Evolutionary conservation across 306 rosid species (phyloP).

Genomic region (Styphnolobium japonicum): DNA sequence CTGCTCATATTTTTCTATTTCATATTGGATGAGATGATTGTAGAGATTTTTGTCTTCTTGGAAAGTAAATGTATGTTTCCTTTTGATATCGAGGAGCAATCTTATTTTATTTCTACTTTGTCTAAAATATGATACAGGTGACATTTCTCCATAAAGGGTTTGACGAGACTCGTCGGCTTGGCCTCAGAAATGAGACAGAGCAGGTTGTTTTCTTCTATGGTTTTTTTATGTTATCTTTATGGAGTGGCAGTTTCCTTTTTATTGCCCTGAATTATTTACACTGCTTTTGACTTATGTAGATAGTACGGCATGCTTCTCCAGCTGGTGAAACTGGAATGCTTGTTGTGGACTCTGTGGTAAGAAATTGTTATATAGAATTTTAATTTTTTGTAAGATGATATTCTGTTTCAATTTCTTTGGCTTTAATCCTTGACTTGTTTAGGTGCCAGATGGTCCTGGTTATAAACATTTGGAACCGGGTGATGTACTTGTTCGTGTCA

Average conservation of each 20-base stretch:
- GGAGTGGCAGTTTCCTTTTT: conserved; percentile 4
- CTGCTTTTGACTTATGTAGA: conserved; percentile 49
- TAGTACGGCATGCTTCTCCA: conserved; percentile 81
- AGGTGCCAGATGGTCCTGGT: conserved; percentile 98
- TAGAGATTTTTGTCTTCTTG: not conserved
- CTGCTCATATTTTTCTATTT: conserved; percentile 6
- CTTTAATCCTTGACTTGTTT: conserved; percentile 38
- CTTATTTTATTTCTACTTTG: not conserved
- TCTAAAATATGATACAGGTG: conserved; percentile 45
- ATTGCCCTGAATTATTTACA: conserved; percentile 21
- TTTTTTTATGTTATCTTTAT: not conserved
- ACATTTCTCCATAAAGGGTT: conserved; percentile 97
- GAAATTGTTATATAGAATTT: conserved; percentile 21
- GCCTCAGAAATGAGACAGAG: conserved; percentile 85
- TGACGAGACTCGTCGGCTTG: conserved; percentile 95
- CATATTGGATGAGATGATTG: not conserved
- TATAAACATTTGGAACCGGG: conserved; percentile 87
- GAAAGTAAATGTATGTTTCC: not conserved
- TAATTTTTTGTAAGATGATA: not conserved
- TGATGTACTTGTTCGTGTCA: conserved; percentile 88
- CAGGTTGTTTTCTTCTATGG: conserved; percentile 61
- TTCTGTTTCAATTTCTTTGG: conserved; percentile 21
- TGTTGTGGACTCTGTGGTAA: conserved; percentile 91
- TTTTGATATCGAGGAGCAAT: not conserved
- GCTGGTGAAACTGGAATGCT: conserved; percentile 93